Percentiles rank a stretch among this genome's conserved stretches.
These are phyloP conservation scores for Tolypocladium album DNA, from an alignment of 2,329 filamentous ascomycete genomes.

Conservation along the genomic window DNA sequence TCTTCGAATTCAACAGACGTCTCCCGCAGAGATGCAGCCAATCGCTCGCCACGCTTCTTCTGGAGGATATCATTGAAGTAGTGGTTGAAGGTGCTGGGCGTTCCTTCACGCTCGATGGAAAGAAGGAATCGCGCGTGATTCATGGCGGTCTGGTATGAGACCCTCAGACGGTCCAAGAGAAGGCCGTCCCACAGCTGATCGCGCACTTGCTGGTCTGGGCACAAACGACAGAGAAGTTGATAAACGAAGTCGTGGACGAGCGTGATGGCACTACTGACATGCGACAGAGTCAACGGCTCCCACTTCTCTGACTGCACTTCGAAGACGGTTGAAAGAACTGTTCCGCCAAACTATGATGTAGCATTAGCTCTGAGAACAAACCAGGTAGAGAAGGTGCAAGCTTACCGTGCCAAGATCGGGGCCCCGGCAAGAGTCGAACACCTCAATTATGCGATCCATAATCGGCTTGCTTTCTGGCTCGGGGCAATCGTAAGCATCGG, in stretches of 20 bases:
- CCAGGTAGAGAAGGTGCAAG: too few relatives aligned
- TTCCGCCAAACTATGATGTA: conserved; percentile 20
- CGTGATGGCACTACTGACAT: conserved; percentile 39
- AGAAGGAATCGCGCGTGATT: conserved; percentile 40
- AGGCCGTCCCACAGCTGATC: conserved; percentile 28
- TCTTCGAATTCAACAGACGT: not conserved
- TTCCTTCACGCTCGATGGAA: conserved; percentile 33
- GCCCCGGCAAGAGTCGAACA: conserved; percentile 3
- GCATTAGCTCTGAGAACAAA: not conserved
- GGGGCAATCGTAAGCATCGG: not conserved
- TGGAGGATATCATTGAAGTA: conserved; percentile 34
- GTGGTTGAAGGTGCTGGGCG: conserved; percentile 39
- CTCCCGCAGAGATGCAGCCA: not conserved
- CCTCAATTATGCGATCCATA: conserved; percentile 13
- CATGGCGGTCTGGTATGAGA: conserved; percentile 35
- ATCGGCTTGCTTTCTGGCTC: not conserved
- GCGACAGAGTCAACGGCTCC: conserved; percentile 32
- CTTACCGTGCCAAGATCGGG: conserved; percentile 5
- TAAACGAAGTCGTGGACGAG: conserved; percentile 42
- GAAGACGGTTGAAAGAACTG: conserved; percentile 34
- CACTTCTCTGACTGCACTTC: conserved; percentile 44
- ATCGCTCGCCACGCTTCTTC: conserved; percentile 8
- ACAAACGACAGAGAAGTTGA: conserved; percentile 28
- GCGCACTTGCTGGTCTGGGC: conserved; percentile 30
- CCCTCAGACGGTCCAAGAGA: conserved; percentile 33